Percentiles rank a stretch among this genome's conserved stretches.
These are phyloP conservation scores for Fusarium sp. DNA, from an alignment of 2,329 filamentous ascomycete species.

Conservation along the genomic window DNA sequence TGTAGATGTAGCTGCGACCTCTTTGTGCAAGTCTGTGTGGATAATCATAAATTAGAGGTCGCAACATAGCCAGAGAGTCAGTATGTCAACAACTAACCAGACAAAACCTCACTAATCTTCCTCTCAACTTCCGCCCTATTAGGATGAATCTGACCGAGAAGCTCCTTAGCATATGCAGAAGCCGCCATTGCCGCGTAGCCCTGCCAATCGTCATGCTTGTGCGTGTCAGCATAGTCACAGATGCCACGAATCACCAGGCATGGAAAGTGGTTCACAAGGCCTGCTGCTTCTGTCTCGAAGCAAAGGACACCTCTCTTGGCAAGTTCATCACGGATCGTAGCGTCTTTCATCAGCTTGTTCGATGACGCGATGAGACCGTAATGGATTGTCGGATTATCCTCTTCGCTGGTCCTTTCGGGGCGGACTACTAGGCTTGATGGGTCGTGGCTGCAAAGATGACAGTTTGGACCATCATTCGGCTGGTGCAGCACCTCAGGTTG, in stretches of 20 bases:
- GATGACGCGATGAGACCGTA: constrained; percentile 6
- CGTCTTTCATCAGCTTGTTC: constrained; percentile 35
- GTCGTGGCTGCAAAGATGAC: not conserved
- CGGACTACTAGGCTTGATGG: not conserved
- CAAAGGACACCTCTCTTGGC: not conserved
- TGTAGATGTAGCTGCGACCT: not conserved
- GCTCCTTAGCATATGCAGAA: constrained; percentile 35
- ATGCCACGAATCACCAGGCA: constrained; percentile 49
- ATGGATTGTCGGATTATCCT: constrained; percentile 4
- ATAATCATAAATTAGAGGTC: too few relatives aligned
- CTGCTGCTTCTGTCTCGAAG: constrained; percentile 19
- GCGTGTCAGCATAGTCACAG: constrained; percentile 51
- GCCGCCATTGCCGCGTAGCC: constrained; percentile 47
- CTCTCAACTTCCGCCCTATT: not conserved
- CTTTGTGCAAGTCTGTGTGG: not conserved
- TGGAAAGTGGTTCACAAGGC: constrained; percentile 37
- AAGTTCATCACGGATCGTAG: constrained; percentile 6
- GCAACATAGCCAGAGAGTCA: too few relatives aligned
- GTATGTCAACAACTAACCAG: not conserved
- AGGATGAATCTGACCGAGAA: not conserved
- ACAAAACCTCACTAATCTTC: not conserved
- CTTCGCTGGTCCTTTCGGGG: not conserved
- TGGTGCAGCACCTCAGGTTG: not conserved
- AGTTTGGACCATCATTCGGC: not conserved
- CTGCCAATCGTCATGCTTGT: constrained; percentile 45